Base-by-base conservation (phyloP, 2,329 filamentous ascomycete genomes). In the Pseudofabraea citricarpa region DNA sequence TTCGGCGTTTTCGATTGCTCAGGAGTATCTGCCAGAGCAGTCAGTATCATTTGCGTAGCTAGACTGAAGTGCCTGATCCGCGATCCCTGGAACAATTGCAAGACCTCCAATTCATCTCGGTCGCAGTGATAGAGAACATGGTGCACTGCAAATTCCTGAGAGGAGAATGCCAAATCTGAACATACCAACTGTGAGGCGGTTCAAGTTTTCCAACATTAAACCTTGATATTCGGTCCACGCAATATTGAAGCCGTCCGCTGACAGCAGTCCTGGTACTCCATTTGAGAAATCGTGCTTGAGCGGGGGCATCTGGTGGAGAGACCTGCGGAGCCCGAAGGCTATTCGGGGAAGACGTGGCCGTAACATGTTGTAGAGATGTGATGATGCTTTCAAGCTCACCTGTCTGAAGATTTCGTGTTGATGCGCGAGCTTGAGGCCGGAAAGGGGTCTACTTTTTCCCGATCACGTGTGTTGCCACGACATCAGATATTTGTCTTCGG, bases 141-240 rank as follows among this genome's bases (percentile, higher is more conserved):
- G 26, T 23, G n/a, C 15, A 33, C 38, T 12, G 46, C 32, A 15
- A 24, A 41, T 44, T 27, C n/a, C n/a, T n/a, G n/a, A n/a, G n/a
- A n/a, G n/a, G n/a, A n/a, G n/a, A n/a, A n/a, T n/a, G n/a, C n/a
- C n/a, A n/a, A n/a, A n/a, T n/a, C n/a, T n/a, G n/a, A 32, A 68
- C 74, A 54, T 74, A 90, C 90, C 90, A 51, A 75, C 79, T 49
- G 79, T 85, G 58, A 86, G 65, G 45, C 72, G 67, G 65, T 94
- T 94, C 62, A 97, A 75, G 66, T 85, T 86, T 50, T 88, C 73
- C 41, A 90, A 65, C 58, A 91, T 73, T 53, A 85, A 67, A 27
- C 70, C 62, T 74, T 95, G 90, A 69, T 96, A 95, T 59, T 90
- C 73, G 24, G 76, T 83, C 83, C 89, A 98, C 39, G 90, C 83